Base-by-base conservation (phyloP, 106 monocot species). In the Dendrobium chrysotoxum region DNA sequence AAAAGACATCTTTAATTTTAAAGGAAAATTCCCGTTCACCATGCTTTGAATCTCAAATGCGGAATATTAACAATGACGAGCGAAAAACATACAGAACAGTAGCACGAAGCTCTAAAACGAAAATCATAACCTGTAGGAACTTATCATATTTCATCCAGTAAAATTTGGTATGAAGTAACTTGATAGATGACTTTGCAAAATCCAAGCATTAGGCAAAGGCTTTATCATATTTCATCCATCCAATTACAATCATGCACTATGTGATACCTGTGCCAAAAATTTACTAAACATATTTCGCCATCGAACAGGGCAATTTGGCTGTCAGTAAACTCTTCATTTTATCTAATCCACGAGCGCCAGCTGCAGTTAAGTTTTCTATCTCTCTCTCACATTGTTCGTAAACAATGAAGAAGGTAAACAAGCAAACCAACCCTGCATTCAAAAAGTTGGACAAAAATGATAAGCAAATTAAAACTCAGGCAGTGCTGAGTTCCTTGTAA, bases 361-460 rank as follows among this genome's bases (percentile, higher is more conserved):
- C 66, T 23, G 75, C 26, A 23, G 88, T 79, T 75, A 94, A 44
- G 45, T 50, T 84, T 50, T 92, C 87, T 47, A 96, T 45, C 84
- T 96, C 92, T 28, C 82, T 84, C 84, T 96, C 96, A 66, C 84
- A 90, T 57, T 94, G 91, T 28, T 96, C 96, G 80, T 92, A 96
- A 81, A 94, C 73, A 81, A 96, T 89, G 89, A 96, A 96, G 41
- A 86, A 53, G 64, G 81, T 85, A 72, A 96, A 96, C 77, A 91
- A 55, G 79, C 76, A 84, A 65, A 89, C 50, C 70, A 93, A 74
- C 15, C 91, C 95, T 96, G 91, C 78, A 82, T 53, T 83, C 40
- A 78, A 80, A 15, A 28, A n/a, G 8, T 35, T 8, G 18, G 3
- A 54, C n/a, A 76, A 25, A 53, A 53, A 28, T 13, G 39, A 67